A percentile compares a stretch with the other conserved stretches of the same genome.
phyloP scores from a whole-genome alignment of 345 rosid species.

The Bruguiera sexangula region DNA sequence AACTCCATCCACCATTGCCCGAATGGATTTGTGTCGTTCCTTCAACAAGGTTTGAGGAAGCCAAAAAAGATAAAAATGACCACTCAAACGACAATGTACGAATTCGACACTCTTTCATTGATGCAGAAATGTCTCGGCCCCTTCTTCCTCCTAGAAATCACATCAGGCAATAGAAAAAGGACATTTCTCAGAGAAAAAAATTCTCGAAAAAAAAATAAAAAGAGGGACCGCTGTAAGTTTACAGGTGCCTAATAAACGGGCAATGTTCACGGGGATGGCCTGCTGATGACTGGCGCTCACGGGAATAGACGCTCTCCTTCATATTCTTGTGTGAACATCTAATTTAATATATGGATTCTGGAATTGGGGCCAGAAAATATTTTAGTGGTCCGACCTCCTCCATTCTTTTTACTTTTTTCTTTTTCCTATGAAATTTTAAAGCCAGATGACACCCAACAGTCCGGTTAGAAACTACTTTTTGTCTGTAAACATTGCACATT shows the following conservation, averaged over 20 bases:
- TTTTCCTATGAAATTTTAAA: neutral
- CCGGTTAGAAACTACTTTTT: too few relatives aligned
- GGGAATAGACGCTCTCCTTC: constrained; percentile 20
- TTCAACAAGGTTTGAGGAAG: neutral
- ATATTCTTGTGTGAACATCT: neutral
- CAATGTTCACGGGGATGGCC: constrained; percentile 21
- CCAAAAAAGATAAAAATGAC: neutral
- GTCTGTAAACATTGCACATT: too few relatives aligned
- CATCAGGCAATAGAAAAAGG: too few relatives aligned
- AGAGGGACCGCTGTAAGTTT: too few relatives aligned
- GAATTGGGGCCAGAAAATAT: constrained; percentile 6
- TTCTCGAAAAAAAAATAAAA: neutral
- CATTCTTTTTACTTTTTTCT: neutral
- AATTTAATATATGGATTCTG: neutral
- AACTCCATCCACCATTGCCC: neutral
- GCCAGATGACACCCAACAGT: too few relatives aligned
- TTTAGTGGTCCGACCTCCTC: constrained; percentile 11
- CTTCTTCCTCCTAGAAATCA: too few relatives aligned
- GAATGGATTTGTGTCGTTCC: neutral
- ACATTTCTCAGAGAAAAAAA: neutral
- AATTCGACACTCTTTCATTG: neutral
- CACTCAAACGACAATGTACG: neutral
- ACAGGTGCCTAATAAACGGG: neutral
- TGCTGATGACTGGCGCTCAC: neutral
- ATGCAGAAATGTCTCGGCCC: neutral